Evolutionary conservation across 2,329 filamentous ascomycete species (phyloP), one percentile per base, ranked within the genome.

Genomic region (Ascochyta rabiei): DNA sequence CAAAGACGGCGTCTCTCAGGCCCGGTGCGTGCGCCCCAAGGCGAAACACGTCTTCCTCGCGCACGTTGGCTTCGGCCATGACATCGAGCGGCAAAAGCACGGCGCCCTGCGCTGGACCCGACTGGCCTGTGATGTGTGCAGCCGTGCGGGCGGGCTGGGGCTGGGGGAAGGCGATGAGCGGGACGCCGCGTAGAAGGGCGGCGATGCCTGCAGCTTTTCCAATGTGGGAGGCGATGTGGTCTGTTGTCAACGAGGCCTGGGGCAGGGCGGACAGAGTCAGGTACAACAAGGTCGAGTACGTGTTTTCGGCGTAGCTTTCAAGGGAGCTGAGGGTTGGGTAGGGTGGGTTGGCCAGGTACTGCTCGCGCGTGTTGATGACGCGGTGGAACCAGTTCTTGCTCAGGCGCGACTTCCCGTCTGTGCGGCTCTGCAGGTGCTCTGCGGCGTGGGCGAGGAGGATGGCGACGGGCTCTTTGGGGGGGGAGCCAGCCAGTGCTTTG

Each of bases 201-300:
- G 87, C 83, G 49, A 99, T 97, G 8, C 95, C 95, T 43, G 87
- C 89, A 0, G 95, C 93, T 71, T 99, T 99, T 47, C 95, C 95
- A 53, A 98, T 90, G 74, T 99, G 95, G 49, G 90, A 96, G 8
- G 93, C 93, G 16, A 99, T 81, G 76, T 99, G 95, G 69, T 99
- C 95, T 37, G 92, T 86, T 21, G 93, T 89, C 67, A 96, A 82
- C 1, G 90, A 96, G 9, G 87, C 85, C 68, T 97, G 81, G 0
- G 91, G 89, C 52, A 97, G 77, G 6, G 89, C 82, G 16, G 91
- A 91, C 33, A 98, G 79, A 0, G 89, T 93, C 59, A 96, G 83
- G 73, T 99, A 99, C 76, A 96, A 86, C 39, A 98, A 81, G 0
- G 91, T 96, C 16, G 92, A 92, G 76, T 98, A 98, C 1, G 95